Evolutionary conservation across 179 eudicot genomes (phyloP).

Genomic region (Actinidia chinensis): DNA sequence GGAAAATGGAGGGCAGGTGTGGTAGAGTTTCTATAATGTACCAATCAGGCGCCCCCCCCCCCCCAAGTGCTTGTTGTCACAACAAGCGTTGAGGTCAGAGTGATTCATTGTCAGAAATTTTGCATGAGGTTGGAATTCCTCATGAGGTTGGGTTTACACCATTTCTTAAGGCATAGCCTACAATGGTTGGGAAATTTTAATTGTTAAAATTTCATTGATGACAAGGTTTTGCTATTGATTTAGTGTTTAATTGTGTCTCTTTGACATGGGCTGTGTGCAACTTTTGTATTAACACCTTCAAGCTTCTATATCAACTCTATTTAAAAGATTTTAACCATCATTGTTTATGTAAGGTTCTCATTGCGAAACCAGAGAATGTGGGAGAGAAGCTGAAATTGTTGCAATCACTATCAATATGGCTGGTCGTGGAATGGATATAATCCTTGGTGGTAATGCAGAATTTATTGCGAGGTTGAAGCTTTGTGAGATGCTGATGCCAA

Average conservation of each 20-base stretch:
- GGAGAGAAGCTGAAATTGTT: constrained; percentile 99
- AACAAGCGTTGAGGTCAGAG: constrained; percentile 97
- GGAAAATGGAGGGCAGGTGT: constrained; percentile 98
- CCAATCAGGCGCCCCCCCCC: constrained; percentile 96
- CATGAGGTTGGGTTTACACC: constrained; percentile 67
- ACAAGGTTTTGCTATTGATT: background rate
- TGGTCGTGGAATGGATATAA: constrained; percentile 99
- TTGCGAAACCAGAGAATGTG: constrained; percentile 99
- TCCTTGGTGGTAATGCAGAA: constrained; percentile 99
- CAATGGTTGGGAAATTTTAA: background rate
- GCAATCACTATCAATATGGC: constrained; percentile 99
- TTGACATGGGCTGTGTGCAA: background rate
- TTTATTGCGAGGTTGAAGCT: constrained; percentile 97
- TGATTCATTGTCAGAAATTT: constrained; percentile 78
- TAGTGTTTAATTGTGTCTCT: background rate
- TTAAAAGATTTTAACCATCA: constrained; percentile 8
- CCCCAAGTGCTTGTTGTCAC: constrained; percentile 99
- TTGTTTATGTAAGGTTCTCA: constrained; percentile 60
- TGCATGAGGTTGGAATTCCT: constrained; percentile 78
- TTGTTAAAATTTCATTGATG: background rate
- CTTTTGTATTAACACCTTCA: constrained; percentile 7
- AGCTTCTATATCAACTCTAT: constrained; percentile 7
- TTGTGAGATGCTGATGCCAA: constrained; percentile 98
- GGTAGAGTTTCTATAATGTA: constrained; percentile 95
- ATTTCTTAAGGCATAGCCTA: background rate